A percentile compares a stretch with the other conserved stretches of the same genome.
Conservation (phyloP, 495 filamentous ascomycete genomes). For the Hypoxylon trugodes region DNA sequence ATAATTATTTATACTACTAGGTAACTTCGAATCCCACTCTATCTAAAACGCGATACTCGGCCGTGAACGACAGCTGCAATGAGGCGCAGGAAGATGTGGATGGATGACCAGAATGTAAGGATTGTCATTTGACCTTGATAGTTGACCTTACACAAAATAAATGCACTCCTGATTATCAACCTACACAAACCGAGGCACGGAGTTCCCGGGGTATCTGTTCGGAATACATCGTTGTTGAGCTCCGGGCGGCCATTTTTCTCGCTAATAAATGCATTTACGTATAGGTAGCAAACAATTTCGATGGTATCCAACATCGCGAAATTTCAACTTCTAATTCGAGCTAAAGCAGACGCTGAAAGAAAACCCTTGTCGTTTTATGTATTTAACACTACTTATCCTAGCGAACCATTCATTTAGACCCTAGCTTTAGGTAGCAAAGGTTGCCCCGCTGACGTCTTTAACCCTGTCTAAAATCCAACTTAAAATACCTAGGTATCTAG, state of each 20-base stretch:
- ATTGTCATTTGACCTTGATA: constrained; percentile 8
- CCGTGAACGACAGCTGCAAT: no score
- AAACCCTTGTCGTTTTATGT: no score
- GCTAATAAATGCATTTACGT: neutral
- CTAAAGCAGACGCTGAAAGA: constrained; percentile 20
- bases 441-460: constrained; percentile 39
- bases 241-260: no score
- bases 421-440: neutral
- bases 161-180: no score
- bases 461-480: constrained; percentile 7
- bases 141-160: constrained; percentile 1
- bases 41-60: no score
- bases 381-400: no score
- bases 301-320: no score
- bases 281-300: neutral
- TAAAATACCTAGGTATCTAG: constrained; percentile 17
- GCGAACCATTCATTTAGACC: constrained; percentile 25
- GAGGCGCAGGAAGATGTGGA: no score
- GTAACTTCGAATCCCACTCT: no score
- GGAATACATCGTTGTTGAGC: no score
- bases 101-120: neutral
- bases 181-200: constrained; percentile 15
- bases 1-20: no score
- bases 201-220: neutral
- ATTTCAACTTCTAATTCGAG: constrained; percentile 23